Evolutionary conservation across 805 yeast species (phyloP).

Genomic region (Saturnispora diversa): DNA sequence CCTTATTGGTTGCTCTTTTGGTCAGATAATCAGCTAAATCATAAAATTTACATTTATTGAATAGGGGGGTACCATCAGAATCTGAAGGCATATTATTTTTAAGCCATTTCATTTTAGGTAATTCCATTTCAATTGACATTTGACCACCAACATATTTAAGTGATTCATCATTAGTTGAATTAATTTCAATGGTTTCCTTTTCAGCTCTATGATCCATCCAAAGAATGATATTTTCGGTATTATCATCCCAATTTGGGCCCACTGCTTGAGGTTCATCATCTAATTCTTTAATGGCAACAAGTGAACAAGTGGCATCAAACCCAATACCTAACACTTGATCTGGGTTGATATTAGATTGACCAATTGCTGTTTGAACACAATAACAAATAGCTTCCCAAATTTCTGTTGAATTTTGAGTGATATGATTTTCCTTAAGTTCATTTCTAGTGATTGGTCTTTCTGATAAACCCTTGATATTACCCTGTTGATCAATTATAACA

Average conservation of each 20-base stretch:
- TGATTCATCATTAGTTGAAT: conserved; percentile 69
- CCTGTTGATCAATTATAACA: conserved; percentile 75
- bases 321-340: conserved; percentile 75
- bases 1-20: conserved; percentile 81
- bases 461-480: conserved; percentile 70
- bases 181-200: conserved; percentile 70
- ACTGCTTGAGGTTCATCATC: conserved; percentile 72
- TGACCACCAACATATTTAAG: conserved; percentile 92
- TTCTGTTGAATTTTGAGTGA: conserved; percentile 83
- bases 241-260: conserved; percentile 78
- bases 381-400: conserved; percentile 85
- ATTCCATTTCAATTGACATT: conserved; percentile 97
- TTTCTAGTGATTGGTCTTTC: conserved; percentile 74
- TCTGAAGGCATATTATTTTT: conserved; percentile 67
- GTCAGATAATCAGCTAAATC: conserved; percentile 90
- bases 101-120: conserved; percentile 95
- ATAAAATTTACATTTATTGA: conserved; percentile 65
- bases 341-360: conserved; percentile 69
- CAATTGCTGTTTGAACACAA: conserved; percentile 67
- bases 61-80: conserved; percentile 29
- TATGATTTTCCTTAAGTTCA: conserved; percentile 62
- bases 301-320: conserved; percentile 95
- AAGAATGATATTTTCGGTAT: conserved; percentile 72
- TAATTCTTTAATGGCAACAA: conserved; percentile 66
- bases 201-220: conserved; percentile 99